Evolutionary conservation across 192 early-diverging fungal genomes (phyloP), one percentile per base, ranked within the genome.

Genomic region (Podila clonocystis): DNA sequence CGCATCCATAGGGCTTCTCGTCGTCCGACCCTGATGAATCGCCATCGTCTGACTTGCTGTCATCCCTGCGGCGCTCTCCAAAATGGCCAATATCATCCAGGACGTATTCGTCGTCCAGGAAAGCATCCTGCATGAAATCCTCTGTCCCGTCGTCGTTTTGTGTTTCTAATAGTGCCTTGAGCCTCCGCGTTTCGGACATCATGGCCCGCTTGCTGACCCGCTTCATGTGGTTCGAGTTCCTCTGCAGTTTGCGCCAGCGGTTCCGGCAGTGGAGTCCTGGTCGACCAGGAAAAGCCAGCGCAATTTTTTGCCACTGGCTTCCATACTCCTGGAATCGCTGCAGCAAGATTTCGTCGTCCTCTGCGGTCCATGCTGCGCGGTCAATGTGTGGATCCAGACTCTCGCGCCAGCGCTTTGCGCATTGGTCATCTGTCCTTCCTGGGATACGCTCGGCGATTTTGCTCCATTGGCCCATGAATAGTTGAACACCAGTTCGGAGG

Each of bases 361-460:
- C 89, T 7, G 89, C 82, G 8, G 84, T 88, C 93, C 93, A 94
- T 34, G 89, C 88, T 28, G 89, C 88, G 9, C 93, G 87, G 48
- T 94, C 91, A 20, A 94, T 94, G 9, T 87, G 83, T 13, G 95
- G 95, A 78, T 97, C 94, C 41, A 97, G 84, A 62, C 91, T 91
- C 84, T 97, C 96, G 28, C 91, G 86, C 91, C 95, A 97, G 31
- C 96, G 87, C 72, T 96, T 96, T 36, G 95, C 94, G 70, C 96
- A 97, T 71, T 96, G 95, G 69, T 94, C 93, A 68, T 94, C 94
- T 17, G 93, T 96, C 20, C 96, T 85, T 20, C 95, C 95, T 6
- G 85, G 83, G 58, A 97, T 92, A 63, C 85, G 85, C 70, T 91
- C 88, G 19, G 94, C 92, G 48, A 97, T 93, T 49, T 90, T 88